Conservation (phyloP, 306 rosid species). For the Oemleria cerasiformis region DNA sequence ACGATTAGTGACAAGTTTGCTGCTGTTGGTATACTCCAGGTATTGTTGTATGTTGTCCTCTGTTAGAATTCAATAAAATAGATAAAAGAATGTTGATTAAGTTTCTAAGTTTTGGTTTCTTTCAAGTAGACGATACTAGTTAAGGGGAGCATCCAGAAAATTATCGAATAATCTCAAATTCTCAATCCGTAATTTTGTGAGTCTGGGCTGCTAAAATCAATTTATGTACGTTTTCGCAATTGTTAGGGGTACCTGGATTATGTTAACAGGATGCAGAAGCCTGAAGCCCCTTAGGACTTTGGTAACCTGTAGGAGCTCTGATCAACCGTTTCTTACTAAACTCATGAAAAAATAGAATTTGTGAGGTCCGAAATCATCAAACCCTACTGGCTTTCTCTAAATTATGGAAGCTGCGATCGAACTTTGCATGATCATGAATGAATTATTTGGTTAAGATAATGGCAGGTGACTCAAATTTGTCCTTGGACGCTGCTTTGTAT, state of each 20-base stretch:
- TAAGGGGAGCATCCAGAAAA: no score
- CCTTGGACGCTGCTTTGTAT: no score
- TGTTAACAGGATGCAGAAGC: slow-evolving; percentile 50
- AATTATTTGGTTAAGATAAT: neutral
- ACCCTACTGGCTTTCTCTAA: neutral
- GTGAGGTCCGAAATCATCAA: neutral
- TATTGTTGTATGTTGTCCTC: slow-evolving; percentile 17
- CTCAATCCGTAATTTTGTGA: no score
- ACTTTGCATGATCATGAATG: neutral
- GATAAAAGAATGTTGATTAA: no score
- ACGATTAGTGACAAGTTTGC: slow-evolving; percentile 82
- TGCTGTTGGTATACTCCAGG: slow-evolving; percentile 95
- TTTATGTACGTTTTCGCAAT: neutral
- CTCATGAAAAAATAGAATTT: neutral
- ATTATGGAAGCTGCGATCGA: neutral
- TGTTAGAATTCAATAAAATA: neutral
- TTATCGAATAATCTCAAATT: no score
- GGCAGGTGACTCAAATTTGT: neutral
- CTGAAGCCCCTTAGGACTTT: neutral
- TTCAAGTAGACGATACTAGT: no score
- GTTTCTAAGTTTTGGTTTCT: no score
- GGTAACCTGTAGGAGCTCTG: neutral
- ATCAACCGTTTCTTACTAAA: neutral
- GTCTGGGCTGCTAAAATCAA: no score
- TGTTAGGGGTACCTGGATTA: slow-evolving; percentile 79